Conservation (phyloP, 2,329 filamentous ascomycete species). For the Ceratocystis cubensis region DNA sequence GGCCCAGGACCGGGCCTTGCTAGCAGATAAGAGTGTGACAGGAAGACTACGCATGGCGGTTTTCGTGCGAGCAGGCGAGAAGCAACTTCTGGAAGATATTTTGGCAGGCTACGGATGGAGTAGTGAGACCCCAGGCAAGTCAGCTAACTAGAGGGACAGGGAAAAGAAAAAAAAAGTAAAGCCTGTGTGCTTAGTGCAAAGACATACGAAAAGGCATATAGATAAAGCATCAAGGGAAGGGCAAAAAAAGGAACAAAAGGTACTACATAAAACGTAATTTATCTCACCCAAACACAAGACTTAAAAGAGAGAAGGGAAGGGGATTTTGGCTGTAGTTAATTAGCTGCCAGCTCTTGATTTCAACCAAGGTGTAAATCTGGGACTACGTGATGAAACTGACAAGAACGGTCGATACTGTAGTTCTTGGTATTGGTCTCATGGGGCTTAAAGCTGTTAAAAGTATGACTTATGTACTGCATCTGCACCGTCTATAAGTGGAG, state of each 20-base stretch:
- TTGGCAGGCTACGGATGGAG: constrained; percentile 28
- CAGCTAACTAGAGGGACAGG: constrained; percentile 20
- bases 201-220: neutral
- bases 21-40: constrained; percentile 26
- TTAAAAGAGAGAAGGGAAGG: neutral
- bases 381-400: neutral
- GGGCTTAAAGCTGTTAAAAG: neutral
- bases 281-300: neutral
- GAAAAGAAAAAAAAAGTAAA: constrained; percentile 23
- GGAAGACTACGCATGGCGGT: constrained; percentile 47
- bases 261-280: neutral
- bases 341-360: neutral
- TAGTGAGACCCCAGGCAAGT: constrained; percentile 22
- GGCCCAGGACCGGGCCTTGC: constrained; percentile 32
- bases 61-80: constrained; percentile 59
- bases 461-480: constrained; percentile 7
- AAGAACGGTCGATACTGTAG: neutral
- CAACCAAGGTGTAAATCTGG: neutral
- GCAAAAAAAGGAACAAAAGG: neutral
- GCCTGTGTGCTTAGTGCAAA: constrained; percentile 11
- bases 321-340: neutral
- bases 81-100: constrained; percentile 48
- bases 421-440: neutral
- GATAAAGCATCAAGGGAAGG: neutral
- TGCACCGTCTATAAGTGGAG: neutral